phyloP scores from a whole-genome alignment of 441 rosid species.

The Gossypium laxum region DNA sequence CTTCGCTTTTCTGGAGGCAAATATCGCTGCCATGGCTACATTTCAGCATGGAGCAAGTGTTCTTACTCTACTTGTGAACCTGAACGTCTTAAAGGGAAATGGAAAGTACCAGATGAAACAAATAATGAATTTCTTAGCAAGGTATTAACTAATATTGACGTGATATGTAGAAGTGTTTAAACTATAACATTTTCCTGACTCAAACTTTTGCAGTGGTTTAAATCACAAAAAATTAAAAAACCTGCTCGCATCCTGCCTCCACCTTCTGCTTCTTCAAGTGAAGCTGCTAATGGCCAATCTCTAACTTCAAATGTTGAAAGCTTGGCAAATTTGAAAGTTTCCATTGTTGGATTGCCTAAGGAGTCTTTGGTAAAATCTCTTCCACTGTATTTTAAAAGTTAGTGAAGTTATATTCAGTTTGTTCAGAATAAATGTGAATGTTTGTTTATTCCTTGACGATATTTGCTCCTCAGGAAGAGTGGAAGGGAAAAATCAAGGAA shows the following conservation, averaged over 20 bases:
- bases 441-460: background rate
- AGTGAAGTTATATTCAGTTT: conserved; percentile 10
- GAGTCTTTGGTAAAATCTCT: conserved; percentile 45
- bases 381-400: background rate
- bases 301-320: conserved; percentile 48
- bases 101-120: conserved; percentile 72
- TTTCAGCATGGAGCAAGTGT: conserved; percentile 92
- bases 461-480: conserved; percentile 49
- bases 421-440: background rate
- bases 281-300: conserved; percentile 33
- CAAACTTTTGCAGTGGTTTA: conserved; percentile 65
- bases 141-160: conserved; percentile 30
- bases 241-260: conserved; percentile 57
- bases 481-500: conserved; percentile 71
- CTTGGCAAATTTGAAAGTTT: conserved; percentile 62
- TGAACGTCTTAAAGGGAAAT: conserved; percentile 57
- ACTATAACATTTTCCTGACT: conserved; percentile 12
- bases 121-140: conserved; percentile 54
- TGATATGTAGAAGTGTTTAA: conserved; percentile 1
- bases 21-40: conserved; percentile 61
- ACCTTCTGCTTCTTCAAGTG: conserved; percentile 35
- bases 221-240: conserved; percentile 61
- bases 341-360: conserved; percentile 49
- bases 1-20: conserved; percentile 70
- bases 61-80: conserved; percentile 65